Conservation (phyloP, 2,329 filamentous ascomycete species). For the Parascedosporium putredinis region DNA sequence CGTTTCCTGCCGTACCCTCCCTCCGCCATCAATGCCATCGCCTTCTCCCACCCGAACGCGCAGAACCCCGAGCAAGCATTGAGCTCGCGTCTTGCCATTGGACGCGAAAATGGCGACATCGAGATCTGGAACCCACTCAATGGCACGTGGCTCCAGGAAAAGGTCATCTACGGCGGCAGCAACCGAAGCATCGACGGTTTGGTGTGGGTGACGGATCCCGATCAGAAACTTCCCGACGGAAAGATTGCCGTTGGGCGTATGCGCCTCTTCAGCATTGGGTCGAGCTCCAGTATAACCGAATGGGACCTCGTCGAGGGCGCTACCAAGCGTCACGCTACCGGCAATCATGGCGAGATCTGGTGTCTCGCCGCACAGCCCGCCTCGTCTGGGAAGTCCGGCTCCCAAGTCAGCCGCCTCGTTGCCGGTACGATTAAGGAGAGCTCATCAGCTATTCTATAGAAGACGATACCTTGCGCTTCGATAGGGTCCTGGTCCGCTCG, state of each 20-base stretch:
- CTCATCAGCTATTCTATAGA: constrained; percentile 79
- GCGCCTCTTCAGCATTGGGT: constrained; percentile 91
- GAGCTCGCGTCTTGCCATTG: constrained; percentile 70
- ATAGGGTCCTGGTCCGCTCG: constrained; percentile 63
- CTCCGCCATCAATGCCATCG: constrained; percentile 85
- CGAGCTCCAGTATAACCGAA: constrained; percentile 84
- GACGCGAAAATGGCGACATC: constrained; percentile 88
- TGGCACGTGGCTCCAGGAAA: constrained; percentile 83
- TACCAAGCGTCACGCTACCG: constrained; percentile 72
- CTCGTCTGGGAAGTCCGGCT: constrained; percentile 10
- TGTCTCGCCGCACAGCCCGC: constrained; percentile 81
- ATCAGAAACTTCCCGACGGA: constrained; percentile 55
- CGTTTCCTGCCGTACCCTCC: constrained; percentile 90
- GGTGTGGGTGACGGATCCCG: constrained; percentile 80
- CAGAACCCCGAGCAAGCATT: constrained; percentile 36
- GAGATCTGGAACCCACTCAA: constrained; percentile 91
- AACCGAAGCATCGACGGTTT: constrained; percentile 84
- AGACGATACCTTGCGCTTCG: constrained; percentile 72
- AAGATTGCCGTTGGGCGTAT: constrained; percentile 58
- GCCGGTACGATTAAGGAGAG: constrained; percentile 80
- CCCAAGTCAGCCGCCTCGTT: constrained; percentile 54
- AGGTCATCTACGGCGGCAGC: constrained; percentile 70
- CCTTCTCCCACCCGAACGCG: constrained; percentile 69
- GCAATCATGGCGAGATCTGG: constrained; percentile 95
- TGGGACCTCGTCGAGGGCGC: constrained; percentile 80